Percentiles rank a stretch among this genome's conserved stretches.
Evolutionary conservation across 179 eudicot genomes (phyloP).

Genomic region (Pouteria campechiana): DNA sequence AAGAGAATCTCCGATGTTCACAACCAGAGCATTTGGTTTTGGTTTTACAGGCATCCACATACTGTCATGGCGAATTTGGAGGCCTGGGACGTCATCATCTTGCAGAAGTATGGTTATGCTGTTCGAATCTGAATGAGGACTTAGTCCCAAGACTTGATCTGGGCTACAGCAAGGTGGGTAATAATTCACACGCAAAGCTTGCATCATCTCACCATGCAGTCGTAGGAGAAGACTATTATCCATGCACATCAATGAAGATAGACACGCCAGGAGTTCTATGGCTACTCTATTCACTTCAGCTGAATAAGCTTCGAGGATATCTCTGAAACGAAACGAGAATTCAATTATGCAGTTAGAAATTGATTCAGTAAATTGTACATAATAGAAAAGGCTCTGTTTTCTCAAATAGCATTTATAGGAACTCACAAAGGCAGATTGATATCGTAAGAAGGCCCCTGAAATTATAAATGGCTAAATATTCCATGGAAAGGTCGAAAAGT

Average conservation of each 20-base stretch:
- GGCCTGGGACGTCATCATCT: constrained; percentile 28
- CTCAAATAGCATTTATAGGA: background rate
- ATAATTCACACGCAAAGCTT: constrained; percentile 16
- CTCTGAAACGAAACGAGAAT: background rate
- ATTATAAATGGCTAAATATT: background rate
- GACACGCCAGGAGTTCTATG: background rate
- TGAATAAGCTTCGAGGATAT: constrained; percentile 2
- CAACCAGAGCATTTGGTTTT: constrained; percentile 23
- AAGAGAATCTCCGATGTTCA: constrained; percentile 22
- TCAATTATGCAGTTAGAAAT: background rate
- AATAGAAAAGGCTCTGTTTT: background rate
- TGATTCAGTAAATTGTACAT: background rate
- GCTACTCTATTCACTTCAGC: background rate
- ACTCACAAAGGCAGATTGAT: too few species aligned
- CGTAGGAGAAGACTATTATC: background rate
- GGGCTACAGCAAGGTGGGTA: constrained; percentile 38
- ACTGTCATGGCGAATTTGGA: constrained; percentile 21
- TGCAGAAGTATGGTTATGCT: constrained; percentile 33
- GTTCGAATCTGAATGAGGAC: constrained; percentile 33
- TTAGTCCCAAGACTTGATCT: constrained; percentile 26
- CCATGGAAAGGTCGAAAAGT: background rate
- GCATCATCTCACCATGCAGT: constrained; percentile 3
- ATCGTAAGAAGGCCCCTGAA: background rate
- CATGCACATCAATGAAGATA: constrained; percentile 7
- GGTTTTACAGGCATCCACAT: constrained; percentile 25